Evolutionary conservation across 768 basidiomycete species (phyloP).

Genomic region (Lentinula aciculospora): DNA sequence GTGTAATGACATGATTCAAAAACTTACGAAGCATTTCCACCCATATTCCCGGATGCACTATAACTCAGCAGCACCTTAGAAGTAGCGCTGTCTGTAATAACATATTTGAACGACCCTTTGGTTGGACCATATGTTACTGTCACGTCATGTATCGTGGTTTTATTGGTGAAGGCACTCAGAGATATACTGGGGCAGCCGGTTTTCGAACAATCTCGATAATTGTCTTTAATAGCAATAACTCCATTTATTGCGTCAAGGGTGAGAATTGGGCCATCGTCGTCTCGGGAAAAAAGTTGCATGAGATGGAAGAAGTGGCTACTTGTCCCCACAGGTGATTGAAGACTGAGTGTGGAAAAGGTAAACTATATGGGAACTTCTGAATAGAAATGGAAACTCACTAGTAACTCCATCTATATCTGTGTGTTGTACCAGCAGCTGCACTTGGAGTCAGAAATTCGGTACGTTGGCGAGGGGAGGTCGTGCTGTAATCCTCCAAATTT

Average conservation of each 20-base stretch:
- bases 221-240: constrained; percentile 4
- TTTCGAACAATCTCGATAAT: constrained; percentile 6
- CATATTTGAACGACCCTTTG: background rate
- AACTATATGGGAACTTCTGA: background rate
- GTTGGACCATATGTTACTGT: background rate
- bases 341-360: background rate
- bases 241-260: constrained; percentile 1
- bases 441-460: constrained; percentile 10
- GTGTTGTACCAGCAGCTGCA: constrained; percentile 6
- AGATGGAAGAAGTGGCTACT: constrained; percentile 10
- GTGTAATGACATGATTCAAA: no score
- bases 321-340: constrained; percentile 6
- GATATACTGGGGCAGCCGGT: constrained; percentile 8
- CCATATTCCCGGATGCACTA: background rate
- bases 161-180: constrained; percentile 6
- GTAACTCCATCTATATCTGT: constrained; percentile 6
- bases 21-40: background rate
- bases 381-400: background rate
- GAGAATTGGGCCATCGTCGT: constrained; percentile 1
- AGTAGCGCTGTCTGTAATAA: background rate
- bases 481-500: background rate
- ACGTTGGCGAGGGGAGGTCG: constrained; percentile 6
- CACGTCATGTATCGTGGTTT: constrained; percentile 6
- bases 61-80: background rate
- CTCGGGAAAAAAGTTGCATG: constrained; percentile 8